Evolutionary conservation across 2,329 filamentous ascomycete genomes (phyloP), one percentile per base, ranked within the genome.

Genomic region (Cryoendolithus antarcticus): DNA sequence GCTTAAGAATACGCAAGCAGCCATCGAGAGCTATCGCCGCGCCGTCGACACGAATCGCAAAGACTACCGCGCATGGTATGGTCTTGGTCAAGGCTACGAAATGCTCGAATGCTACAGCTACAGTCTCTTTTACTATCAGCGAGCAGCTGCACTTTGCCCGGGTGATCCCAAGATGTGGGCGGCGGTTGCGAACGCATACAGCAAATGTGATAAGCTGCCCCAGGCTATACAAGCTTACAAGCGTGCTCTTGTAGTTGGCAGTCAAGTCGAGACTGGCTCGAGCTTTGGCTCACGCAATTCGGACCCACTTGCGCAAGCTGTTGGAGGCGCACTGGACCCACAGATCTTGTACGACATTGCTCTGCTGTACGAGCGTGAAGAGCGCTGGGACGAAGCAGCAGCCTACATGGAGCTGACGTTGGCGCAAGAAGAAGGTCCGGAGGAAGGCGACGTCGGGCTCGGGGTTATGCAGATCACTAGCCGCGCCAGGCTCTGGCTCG

Each of bases 141-240:
- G 91, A 41, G 91, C 91, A 0, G 89, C 89, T 1, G 85, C 86
- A 0, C 69, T 98, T 2, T 77, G 88, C n/a, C 86, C 89, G 0
- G 95, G 89, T 71, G 91, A 98, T 51, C 85, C 88, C 0, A 96
- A 96, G 62, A 93, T 98, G 84, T 98, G 91, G 91, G 82, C 91
- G 67, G 91, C 91, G 0, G 86, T 98, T 4, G 91, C 85, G 8
- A 82, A 83, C 28, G 95, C 89, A 57, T 79, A 93, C 47, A 82
- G 89, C 45, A 89, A 88, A 57, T 93, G 95, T 71, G 81, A 80
- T 38, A 78, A 88, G 39, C 70, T 85, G 37, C 73, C 79, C n/a
- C 88, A 95, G 51, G 89, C 86, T 24, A 95, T 98, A 60, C 91
- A 93, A 54, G 86, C 91, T 0, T 77, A 94, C 51, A 98, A 98